A percentile compares a stretch with the other conserved stretches of the same genome.
These are phyloP conservation scores for Colletotrichum eremochloae DNA, from an alignment of 2,329 filamentous ascomycete species.

Conservation along the genomic window DNA sequence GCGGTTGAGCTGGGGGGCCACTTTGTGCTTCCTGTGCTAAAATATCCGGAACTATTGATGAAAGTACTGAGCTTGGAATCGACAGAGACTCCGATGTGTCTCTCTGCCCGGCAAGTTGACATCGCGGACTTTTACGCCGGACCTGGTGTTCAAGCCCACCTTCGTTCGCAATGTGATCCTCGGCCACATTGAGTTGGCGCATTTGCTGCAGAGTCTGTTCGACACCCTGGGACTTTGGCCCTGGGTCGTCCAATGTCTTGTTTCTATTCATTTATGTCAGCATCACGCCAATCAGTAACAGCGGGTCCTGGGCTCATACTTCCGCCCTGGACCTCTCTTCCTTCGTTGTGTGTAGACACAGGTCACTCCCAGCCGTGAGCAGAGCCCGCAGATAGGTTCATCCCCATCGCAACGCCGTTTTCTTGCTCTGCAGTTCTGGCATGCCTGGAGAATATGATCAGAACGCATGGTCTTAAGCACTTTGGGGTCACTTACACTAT, in stretches of 20 bases:
- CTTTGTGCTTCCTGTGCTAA: neutral
- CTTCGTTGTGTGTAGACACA: conserved; percentile 33
- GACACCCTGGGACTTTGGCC: conserved; percentile 1
- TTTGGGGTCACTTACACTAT: conserved; percentile 22
- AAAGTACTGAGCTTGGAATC: neutral
- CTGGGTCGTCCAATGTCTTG: conserved; percentile 4
- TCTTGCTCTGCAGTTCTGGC: conserved; percentile 26
- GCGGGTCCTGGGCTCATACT: conserved; percentile 2
- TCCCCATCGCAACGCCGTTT: conserved; percentile 39
- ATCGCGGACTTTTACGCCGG: too few species aligned
- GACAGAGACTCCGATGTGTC: neutral
- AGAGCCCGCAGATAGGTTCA: conserved; percentile 33
- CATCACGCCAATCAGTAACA: too few species aligned
- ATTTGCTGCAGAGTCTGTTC: conserved; percentile 18
- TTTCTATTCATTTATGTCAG: conserved; percentile 20
- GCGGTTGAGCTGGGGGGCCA: neutral
- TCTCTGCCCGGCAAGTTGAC: neutral
- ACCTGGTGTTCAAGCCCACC: neutral
- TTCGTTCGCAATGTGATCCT: neutral
- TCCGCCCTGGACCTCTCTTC: conserved; percentile 38
- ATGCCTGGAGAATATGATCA: conserved; percentile 20
- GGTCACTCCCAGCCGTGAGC: conserved; percentile 9
- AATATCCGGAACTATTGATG: neutral
- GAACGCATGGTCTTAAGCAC: neutral
- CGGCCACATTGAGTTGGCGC: conserved; percentile 4